phyloP scores from a whole-genome alignment of 2,329 filamentous ascomycete genomes.

The Colletotrichum limetticola region DNA sequence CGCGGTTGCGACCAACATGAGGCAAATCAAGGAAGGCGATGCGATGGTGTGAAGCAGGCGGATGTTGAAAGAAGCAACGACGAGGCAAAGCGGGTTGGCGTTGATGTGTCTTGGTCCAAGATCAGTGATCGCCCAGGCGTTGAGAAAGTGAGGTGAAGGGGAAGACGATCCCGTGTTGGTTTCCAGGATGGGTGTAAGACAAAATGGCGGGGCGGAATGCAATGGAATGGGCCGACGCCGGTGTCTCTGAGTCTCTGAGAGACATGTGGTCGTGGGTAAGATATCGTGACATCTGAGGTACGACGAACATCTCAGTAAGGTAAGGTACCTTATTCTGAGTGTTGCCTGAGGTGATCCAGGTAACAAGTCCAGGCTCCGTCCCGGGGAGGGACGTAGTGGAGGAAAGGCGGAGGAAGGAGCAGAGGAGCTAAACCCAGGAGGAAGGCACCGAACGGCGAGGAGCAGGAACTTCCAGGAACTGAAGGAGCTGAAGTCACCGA shows the following conservation, averaged over 20 bases:
- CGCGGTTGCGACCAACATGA: background rate
- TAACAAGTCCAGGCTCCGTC: background rate
- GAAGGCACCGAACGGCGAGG: background rate
- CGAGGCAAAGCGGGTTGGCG: background rate
- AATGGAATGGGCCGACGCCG: background rate
- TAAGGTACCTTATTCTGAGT: too few relatives aligned
- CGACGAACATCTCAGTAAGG: too few relatives aligned
- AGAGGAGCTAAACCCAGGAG: background rate
- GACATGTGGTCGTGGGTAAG: too few relatives aligned
- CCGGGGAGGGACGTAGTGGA: background rate
- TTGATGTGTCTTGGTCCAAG: background rate
- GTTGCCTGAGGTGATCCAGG: constrained; percentile 1
- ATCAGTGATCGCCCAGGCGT: background rate
- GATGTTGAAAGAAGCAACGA: constrained; percentile 19
- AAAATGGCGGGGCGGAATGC: background rate
- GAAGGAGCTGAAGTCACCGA: background rate
- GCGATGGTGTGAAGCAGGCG: background rate
- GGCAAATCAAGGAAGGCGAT: background rate
- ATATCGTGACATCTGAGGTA: too few relatives aligned
- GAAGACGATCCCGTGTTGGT: background rate
- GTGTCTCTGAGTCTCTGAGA: background rate
- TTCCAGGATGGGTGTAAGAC: background rate
- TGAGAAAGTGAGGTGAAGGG: background rate
- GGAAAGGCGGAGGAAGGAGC: background rate
- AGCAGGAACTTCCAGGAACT: background rate